Evolutionary conservation across 306 rosid genomes (phyloP).

Genomic region (Cicer pinnatifidum): DNA sequence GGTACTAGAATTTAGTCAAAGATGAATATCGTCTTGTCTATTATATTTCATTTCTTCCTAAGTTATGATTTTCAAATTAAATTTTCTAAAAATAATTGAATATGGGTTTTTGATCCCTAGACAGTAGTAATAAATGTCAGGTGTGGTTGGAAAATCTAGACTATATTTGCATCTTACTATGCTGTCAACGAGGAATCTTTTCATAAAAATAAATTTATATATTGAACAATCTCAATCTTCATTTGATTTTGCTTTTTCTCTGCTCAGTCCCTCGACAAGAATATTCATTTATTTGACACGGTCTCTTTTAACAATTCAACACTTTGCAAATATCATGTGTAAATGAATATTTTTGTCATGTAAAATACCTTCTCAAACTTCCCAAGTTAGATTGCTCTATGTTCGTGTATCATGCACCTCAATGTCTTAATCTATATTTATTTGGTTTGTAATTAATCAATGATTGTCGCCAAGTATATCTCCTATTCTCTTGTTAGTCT

Average conservation of each 20-base stretch:
- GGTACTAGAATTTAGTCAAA: conserved; percentile 56
- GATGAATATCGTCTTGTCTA: conserved; percentile 36
- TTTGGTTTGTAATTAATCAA: conserved; percentile 20
- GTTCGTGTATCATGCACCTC: not conserved
- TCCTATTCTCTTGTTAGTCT: conserved; percentile 9
- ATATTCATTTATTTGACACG: conserved; percentile 17
- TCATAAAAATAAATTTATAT: conserved; percentile 2
- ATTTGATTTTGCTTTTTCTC: conserved; percentile 20
- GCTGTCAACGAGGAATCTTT: not conserved
- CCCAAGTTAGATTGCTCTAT: conserved; percentile 11
- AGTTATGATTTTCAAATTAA: conserved; percentile 20
- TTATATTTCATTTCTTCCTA: conserved; percentile 13
- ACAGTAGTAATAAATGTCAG: not conserved
- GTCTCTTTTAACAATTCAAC: conserved; percentile 14
- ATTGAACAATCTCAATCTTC: not conserved
- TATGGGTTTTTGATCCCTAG: conserved; percentile 12
- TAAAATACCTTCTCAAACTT: conserved; percentile 21
- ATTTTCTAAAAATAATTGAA: not conserved
- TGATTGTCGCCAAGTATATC: not conserved
- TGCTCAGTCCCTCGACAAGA: conserved; percentile 6
- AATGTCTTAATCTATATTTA: not conserved
- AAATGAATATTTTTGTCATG: conserved; percentile 23
- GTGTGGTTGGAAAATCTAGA: conserved; percentile 23
- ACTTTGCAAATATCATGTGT: conserved; percentile 25
- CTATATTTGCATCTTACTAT: conserved; percentile 26